These are phyloP conservation scores for Polygonum aviculare DNA, from an alignment of 148 eudicot genomes.

Conservation along the genomic window DNA sequence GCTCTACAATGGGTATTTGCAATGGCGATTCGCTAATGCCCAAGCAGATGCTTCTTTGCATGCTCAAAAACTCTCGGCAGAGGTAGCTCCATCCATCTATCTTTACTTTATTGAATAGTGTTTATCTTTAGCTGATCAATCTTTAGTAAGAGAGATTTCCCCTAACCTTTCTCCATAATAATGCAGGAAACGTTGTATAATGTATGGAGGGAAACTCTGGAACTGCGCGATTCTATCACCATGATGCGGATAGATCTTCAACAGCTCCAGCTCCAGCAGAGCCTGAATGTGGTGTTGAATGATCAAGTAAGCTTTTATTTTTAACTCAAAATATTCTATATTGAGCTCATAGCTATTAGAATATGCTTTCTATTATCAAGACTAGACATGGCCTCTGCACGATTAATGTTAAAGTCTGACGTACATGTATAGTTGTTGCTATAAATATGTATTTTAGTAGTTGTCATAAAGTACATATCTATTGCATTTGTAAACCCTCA, in stretches of 20 bases:
- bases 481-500: slow-evolving; percentile 17
- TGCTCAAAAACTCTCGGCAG: slow-evolving; percentile 44
- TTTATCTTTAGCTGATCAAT: not conserved
- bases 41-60: slow-evolving; percentile 42
- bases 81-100: slow-evolving; percentile 42
- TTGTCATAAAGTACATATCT: not conserved
- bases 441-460: no score
- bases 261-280: slow-evolving; percentile 45
- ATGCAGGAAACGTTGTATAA: slow-evolving; percentile 59
- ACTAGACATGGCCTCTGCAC: no score
- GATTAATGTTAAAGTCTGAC: not conserved
- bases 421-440: no score
- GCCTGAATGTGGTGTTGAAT: slow-evolving; percentile 38
- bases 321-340: no score
- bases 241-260: slow-evolving; percentile 55
- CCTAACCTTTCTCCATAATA: slow-evolving; percentile 8
- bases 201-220: slow-evolving; percentile 61
- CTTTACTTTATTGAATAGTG: not conserved
- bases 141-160: not conserved
- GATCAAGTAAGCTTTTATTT: slow-evolving; percentile 41
- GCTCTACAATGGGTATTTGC: slow-evolving; percentile 68
- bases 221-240: slow-evolving; percentile 45
- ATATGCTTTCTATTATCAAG: no score
- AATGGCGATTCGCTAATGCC: slow-evolving; percentile 89
- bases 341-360: no score